Base-by-base conservation (phyloP, 192 early-diverging fungal species). In the Jimgerdemannia flammicorona region DNA sequence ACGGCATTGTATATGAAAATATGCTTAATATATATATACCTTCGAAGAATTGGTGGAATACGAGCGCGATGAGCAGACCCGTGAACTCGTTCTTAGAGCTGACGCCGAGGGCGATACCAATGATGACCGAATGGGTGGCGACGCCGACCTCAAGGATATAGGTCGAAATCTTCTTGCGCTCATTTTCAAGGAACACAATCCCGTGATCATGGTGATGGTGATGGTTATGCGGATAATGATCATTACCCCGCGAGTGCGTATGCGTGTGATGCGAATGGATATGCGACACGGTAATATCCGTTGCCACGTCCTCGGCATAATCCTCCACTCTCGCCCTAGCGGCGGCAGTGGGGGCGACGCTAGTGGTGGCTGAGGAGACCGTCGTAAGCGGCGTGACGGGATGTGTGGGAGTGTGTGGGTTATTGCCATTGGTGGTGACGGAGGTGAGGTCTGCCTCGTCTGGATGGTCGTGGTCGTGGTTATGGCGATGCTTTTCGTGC, bases 71-170 rank as follows among this genome's bases (percentile, higher is more conserved):
- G 49, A 91, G 75, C 1, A 95, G 80, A 2, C 83, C 84, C 4
- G 77, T 84, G 74, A 93, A 93, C 29, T 88, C 89, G 0, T 79
- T 67, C 3, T 87, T 89, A 3, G 86, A 80, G 0, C 89, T 81
- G 1, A 90, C 86, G 3, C 91, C 91, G 11, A 93, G 78, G 42
- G 92, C 84, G 77, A 95, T 83, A 39, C 93, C 93, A 39, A 95
- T 88, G 17, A 95, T 88, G 20, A 95, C 80, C 68, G 92, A 93
- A 79, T 95, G 93, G 77, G 91, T 67, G 0, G 91, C 87, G 59
- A 95, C 93, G 43, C 93, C 91, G n/a, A 95, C 81, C 74, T 95
- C 93, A 40, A 95, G 79, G 4, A 93, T 83, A 66, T 90, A 93
- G 3, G 91, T 93, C 3, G 87, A 87, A 67, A 91, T 84, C 18